Percentiles rank a stretch among this genome's conserved stretches.
These are phyloP conservation scores for Parastagonospora avenae DNA, from an alignment of 2,329 filamentous ascomycete species.

Conservation along the genomic window DNA sequence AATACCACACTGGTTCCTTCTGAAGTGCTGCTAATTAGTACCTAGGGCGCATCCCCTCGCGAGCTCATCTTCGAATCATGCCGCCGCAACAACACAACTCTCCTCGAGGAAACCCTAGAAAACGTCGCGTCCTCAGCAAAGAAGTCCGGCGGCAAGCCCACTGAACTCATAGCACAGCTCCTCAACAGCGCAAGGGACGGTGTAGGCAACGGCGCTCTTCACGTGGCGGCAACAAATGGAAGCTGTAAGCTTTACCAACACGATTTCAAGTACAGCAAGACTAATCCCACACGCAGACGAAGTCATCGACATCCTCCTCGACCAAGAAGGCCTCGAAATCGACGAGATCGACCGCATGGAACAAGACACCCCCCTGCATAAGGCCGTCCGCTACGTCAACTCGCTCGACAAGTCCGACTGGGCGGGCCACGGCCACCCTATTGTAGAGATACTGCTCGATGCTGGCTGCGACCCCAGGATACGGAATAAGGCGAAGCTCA, in stretches of 20 bases:
- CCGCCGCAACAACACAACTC: slow-evolving; percentile 87
- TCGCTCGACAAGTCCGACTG: slow-evolving; percentile 66
- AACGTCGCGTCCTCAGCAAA: slow-evolving; percentile 52
- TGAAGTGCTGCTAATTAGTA: slow-evolving; percentile 13
- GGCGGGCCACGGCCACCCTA: slow-evolving; percentile 67
- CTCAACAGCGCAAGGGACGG: slow-evolving; percentile 87
- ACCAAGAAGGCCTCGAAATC: slow-evolving; percentile 84
- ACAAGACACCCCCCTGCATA: slow-evolving; percentile 79
- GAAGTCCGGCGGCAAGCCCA: slow-evolving; percentile 58
- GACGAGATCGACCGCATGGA: slow-evolving; percentile 75
- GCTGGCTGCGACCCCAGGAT: slow-evolving; percentile 70
- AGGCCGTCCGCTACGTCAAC: slow-evolving; percentile 78
- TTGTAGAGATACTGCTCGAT: slow-evolving; percentile 82
- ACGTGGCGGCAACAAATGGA: slow-evolving; percentile 83
- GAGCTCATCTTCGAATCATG: slow-evolving; percentile 92
- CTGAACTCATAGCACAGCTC: slow-evolving; percentile 71
- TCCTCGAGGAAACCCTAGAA: slow-evolving; percentile 74
- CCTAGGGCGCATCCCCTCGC: slow-evolving; percentile 79
- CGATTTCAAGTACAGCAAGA: not conserved
- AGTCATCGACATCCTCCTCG: slow-evolving; percentile 79
- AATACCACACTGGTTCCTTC: not conserved
- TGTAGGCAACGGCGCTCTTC: slow-evolving; percentile 86
- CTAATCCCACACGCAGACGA: slow-evolving; percentile 63
- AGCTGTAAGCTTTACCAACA: slow-evolving; percentile 68
- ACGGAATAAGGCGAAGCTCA: slow-evolving; percentile 75